Evolutionary conservation across 2,329 filamentous ascomycete species (phyloP), one percentile per base, ranked within the genome.

Genomic region (Seiridium unicorne): DNA sequence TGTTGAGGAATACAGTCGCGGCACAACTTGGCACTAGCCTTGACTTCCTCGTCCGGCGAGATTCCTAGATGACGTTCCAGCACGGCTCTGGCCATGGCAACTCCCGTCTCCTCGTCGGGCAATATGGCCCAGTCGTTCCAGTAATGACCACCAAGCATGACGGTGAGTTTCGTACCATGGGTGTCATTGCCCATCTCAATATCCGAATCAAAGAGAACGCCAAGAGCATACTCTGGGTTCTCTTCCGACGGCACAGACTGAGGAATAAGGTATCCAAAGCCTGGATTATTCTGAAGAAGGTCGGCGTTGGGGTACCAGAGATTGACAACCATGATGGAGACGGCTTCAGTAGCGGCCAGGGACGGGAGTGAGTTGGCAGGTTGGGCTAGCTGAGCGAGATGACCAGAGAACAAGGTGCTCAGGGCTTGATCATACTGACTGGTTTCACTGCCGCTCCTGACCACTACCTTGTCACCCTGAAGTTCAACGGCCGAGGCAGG

Each of bases 61-160:
- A 97, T 91, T 60, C 82, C 81, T 4, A 98, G 79, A 69, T 98
- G 93, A 26, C 92, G 84, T 63, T 83, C 76, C 1, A 97, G 78
- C 5, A 96, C 79, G 1, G 79, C 75, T 62, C 85, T 84, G 40
- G 93, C 92, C 83, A 94, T 89, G 5, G 75, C 71, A 34, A 90
- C 77, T 13, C 87, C 92, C 65, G 90, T 83, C 11, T 88, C 79
- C 62, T 88, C 81, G 55, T 83, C 78, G 0, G 92, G 93, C 60
- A 85, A 74, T 68, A 54, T 70, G 51, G 65, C 69, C 78, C 83
- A 87, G 60, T 79, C 83, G 72, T 92, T 83, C 92, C 92, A 98
- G 84, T 91, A 92, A 76, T 97, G 93, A 1, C 95, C 95, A 61
- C 95, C 95, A 60, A 99, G 80, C 87, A 99, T 96, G 67, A 98